Base-by-base conservation (phyloP, 805 yeast species). In the Myxozyma lipomycoides region DNA sequence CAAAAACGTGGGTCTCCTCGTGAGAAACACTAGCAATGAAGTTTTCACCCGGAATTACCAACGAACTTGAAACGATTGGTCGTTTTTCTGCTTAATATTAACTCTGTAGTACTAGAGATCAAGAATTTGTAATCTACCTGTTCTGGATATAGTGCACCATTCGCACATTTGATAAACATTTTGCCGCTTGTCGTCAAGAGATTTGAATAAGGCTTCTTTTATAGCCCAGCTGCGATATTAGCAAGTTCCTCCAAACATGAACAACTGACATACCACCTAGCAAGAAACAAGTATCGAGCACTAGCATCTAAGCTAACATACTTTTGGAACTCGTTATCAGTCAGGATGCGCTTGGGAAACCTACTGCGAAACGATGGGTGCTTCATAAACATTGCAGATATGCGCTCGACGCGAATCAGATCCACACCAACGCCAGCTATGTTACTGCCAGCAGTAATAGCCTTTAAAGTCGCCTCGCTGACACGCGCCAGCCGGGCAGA, bases 221-320 rank as follows among this genome's bases (percentile, higher is more conserved):
- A 52, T 36, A 4, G 59, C 46, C 61, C 61, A 58, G 18, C 60
- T 51, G n/a, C 19, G 21, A 18, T n/a, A 30, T 19, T 21, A 15
- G 18, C 22, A n/a, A n/a, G 28, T 23, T 24, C 26, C 32, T n/a
- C n/a, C n/a, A n/a, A n/a, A n/a, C n/a, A n/a, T n/a, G n/a, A n/a
- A n/a, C n/a, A n/a, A n/a, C n/a, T n/a, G n/a, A n/a, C n/a, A n/a
- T 28, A 54, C 58, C 58, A 54, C 35, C 58, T 40, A 2, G 58
- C 58, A 6, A 54, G 18, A 45, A 54, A 54, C 30, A 45, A 18
- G 23, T 26, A 32, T 10, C 37, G 26, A 18, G 22, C 10, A 22
- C 15, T 23, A 12, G 37, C 25, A 10, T 38, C 6, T 22, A 37
- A 26, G 4, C 34, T 23, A 5, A 10, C 5, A 21, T 37, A 42